These are phyloP conservation scores for Bombardia bombarda DNA, from an alignment of 495 filamentous ascomycete genomes.

Conservation along the genomic window DNA sequence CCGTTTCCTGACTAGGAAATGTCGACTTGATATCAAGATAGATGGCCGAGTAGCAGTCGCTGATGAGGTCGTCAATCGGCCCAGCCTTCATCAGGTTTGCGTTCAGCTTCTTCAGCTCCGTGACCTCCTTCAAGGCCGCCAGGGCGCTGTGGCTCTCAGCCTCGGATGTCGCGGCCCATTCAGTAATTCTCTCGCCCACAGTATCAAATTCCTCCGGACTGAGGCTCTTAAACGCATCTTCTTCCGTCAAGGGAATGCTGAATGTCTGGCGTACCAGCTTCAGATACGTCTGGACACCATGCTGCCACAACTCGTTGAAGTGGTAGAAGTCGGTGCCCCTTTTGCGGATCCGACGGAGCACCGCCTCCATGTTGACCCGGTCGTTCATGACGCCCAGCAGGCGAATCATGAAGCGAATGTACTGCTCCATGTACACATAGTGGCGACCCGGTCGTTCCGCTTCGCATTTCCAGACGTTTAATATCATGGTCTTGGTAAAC, in stretches of 20 bases:
- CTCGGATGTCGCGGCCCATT: constrained; percentile 36
- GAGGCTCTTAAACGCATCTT: constrained; percentile 73
- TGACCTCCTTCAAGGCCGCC: constrained; percentile 70
- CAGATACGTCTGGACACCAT: constrained; percentile 65
- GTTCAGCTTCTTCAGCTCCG: constrained; percentile 89
- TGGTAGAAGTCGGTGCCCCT: constrained; percentile 77
- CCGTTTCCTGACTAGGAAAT: constrained; percentile 26
- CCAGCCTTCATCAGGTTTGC: constrained; percentile 73
- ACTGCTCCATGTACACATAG: constrained; percentile 87
- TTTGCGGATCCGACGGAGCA: constrained; percentile 76
- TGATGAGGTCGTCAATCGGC: constrained; percentile 82
- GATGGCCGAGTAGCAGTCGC: constrained; percentile 76
- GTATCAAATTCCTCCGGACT: constrained; percentile 71
- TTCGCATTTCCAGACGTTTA: constrained; percentile 95
- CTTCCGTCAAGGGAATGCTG: constrained; percentile 57
- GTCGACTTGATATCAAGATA: constrained; percentile 47
- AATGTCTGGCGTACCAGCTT: constrained; percentile 64
- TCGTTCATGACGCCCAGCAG: constrained; percentile 73
- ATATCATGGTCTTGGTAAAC: constrained; percentile 88
- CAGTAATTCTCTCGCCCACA: constrained; percentile 39
- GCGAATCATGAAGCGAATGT: constrained; percentile 70
- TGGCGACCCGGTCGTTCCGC: constrained; percentile 85
- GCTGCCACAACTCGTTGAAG: constrained; percentile 78
- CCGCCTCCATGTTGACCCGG: constrained; percentile 64
- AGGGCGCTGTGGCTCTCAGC: constrained; percentile 43